These are phyloP conservation scores for Physcia stellaris DNA, from an alignment of 495 filamentous ascomycete species.

Conservation along the genomic window DNA sequence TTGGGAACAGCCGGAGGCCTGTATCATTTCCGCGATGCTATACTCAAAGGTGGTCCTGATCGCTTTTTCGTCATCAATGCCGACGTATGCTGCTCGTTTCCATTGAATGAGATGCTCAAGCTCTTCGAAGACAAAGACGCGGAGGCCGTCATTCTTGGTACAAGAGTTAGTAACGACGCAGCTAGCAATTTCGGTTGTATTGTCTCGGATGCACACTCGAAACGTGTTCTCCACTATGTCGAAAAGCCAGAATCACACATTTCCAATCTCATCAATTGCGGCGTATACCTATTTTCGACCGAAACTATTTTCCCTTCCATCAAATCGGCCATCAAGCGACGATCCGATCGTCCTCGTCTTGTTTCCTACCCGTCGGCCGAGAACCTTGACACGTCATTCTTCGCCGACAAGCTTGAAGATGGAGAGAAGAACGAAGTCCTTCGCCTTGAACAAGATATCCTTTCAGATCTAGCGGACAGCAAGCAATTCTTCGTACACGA, in stretches of 20 bases:
- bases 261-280: constrained; percentile 98
- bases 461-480: constrained; percentile 91
- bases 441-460: constrained; percentile 93
- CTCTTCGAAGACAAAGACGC: constrained; percentile 92
- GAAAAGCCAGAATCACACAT: constrained; percentile 99
- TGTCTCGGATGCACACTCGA: constrained; percentile 86
- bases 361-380: constrained; percentile 91
- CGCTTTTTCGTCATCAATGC: constrained; percentile 95
- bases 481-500: constrained; percentile 98
- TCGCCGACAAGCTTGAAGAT: constrained; percentile 64
- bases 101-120: constrained; percentile 84
- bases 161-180: constrained; percentile 79
- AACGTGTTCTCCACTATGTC: constrained; percentile 96
- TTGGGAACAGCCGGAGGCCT: constrained; percentile 91
- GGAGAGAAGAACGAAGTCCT: constrained; percentile 74
- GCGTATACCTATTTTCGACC: constrained; percentile 92
- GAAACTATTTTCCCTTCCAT: constrained; percentile 96
- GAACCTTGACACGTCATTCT: constrained; percentile 71
- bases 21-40: constrained; percentile 99
- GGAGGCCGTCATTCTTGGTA: constrained; percentile 94
- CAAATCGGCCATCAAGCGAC: constrained; percentile 88
- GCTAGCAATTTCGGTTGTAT: constrained; percentile 97
- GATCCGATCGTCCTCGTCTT: constrained; percentile 78
- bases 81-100: constrained; percentile 99
- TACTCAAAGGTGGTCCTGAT: constrained; percentile 89